Evolutionary conservation across 768 basidiomycete genomes (phyloP).

Genomic region (Cystobasidium onofrii): DNA sequence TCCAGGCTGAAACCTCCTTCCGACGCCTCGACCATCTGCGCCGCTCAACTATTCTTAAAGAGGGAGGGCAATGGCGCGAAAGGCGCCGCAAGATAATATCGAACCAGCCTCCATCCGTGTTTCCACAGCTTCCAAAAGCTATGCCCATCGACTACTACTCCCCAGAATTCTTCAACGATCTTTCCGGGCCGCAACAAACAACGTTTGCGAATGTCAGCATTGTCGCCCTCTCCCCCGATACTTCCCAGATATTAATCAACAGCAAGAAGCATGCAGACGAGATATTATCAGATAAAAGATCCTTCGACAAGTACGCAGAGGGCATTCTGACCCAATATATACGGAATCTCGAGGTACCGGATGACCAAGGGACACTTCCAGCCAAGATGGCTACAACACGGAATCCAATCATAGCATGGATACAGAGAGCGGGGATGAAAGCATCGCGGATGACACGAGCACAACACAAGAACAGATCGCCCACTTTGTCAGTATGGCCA

Average conservation of each 20-base stretch:
- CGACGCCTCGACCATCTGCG: conserved; percentile 4
- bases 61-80: conserved; percentile 1
- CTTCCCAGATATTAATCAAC: neutral
- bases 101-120: neutral
- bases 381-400: conserved; percentile 2
- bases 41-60: neutral
- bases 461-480: conserved; percentile 2
- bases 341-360: too few relatives aligned
- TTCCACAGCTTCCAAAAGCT: conserved; percentile 9
- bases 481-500: conserved; percentile 2
- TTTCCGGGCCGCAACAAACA: neutral
- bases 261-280: neutral
- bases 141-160: conserved; percentile 11
- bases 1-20: neutral
- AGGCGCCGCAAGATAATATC: neutral
- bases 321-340: neutral
- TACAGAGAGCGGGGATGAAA: neutral
- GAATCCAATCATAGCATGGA: conserved; percentile 9
- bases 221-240: neutral
- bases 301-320: neutral
- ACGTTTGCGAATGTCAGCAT: neutral
- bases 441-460: neutral
- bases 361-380: neutral
- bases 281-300: neutral
- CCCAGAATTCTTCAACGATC: conserved; percentile 3